Conservation (phyloP, 2,329 filamentous ascomycete genomes). For the Conoideocrella luteorostrata region DNA sequence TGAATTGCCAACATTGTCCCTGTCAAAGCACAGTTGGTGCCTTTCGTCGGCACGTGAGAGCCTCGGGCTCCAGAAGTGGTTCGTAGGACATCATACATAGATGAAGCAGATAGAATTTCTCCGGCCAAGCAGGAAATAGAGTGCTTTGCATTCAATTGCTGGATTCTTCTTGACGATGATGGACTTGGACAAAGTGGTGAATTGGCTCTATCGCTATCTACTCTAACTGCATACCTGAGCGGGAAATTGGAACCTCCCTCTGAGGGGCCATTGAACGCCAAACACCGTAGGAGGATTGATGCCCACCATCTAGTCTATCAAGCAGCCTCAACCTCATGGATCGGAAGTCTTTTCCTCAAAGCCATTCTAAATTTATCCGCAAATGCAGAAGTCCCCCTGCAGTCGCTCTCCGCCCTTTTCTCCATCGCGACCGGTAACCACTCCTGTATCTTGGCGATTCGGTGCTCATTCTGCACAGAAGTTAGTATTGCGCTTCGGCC, state of each 20-base stretch:
- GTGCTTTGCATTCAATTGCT: too few species aligned
- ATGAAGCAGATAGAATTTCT: too few species aligned
- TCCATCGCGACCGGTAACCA: constrained; percentile 55
- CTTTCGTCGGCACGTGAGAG: constrained; percentile 4
- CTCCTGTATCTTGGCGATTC: constrained; percentile 58
- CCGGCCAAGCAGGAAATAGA: too few species aligned
- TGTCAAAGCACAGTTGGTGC: too few species aligned
- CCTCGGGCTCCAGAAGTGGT: too few species aligned
- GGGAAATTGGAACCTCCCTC: too few species aligned
- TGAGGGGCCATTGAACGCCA: not conserved
- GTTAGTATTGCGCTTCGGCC: not conserved
- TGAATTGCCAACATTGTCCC: constrained; percentile 5
- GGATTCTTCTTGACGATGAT: too few species aligned
- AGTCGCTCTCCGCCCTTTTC: constrained; percentile 48
- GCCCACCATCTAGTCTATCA: not conserved
- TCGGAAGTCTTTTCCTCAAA: constrained; percentile 27
- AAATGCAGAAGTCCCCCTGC: constrained; percentile 43
- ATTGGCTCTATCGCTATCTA: too few species aligned
- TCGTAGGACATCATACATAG: too few species aligned
- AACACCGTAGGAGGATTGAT: too few species aligned
- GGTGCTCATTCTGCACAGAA: constrained; percentile 44
- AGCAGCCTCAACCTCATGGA: constrained; percentile 7
- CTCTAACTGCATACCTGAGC: too few species aligned
- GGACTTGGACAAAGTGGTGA: too few species aligned
- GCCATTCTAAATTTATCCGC: constrained; percentile 47